Conservation (phyloP, 2,329 filamentous ascomycete species). For the Xylaria sp. region DNA sequence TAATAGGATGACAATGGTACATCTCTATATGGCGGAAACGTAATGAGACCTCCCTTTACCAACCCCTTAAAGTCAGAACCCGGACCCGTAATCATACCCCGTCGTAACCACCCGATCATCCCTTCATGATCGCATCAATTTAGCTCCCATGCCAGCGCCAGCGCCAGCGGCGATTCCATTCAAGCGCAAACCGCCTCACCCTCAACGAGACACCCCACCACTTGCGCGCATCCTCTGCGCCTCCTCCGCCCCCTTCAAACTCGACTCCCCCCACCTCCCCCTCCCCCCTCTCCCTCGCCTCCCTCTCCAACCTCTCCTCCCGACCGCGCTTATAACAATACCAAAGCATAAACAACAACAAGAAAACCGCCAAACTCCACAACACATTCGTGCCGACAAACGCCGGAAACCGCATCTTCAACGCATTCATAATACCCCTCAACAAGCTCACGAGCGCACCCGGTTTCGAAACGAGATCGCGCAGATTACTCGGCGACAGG, state of each 20-base stretch:
- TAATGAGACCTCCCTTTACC: too few relatives aligned
- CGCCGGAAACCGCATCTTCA: constrained; percentile 83
- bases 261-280: neutral
- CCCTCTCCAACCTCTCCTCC: constrained; percentile 70
- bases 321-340: constrained; percentile 95
- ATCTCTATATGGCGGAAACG: too few relatives aligned
- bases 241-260: constrained; percentile 24
- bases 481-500: constrained; percentile 64
- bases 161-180: too few relatives aligned
- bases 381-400: constrained; percentile 88
- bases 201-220: too few relatives aligned
- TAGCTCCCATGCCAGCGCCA: too few relatives aligned
- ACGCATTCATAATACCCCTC: constrained; percentile 81
- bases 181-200: too few relatives aligned
- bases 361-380: constrained; percentile 81
- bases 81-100: too few relatives aligned
- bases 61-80: too few relatives aligned
- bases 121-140: too few relatives aligned
- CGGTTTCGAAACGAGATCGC: constrained; percentile 77
- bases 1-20: too few relatives aligned
- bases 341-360: constrained; percentile 91
- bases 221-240: neutral
- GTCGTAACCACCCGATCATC: too few relatives aligned
- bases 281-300: constrained; percentile 29
- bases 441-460: constrained; percentile 81